Evolutionary conservation across 495 filamentous ascomycete species (phyloP), one percentile per base, ranked within the genome.

Genomic region (Neurospora sp.): DNA sequence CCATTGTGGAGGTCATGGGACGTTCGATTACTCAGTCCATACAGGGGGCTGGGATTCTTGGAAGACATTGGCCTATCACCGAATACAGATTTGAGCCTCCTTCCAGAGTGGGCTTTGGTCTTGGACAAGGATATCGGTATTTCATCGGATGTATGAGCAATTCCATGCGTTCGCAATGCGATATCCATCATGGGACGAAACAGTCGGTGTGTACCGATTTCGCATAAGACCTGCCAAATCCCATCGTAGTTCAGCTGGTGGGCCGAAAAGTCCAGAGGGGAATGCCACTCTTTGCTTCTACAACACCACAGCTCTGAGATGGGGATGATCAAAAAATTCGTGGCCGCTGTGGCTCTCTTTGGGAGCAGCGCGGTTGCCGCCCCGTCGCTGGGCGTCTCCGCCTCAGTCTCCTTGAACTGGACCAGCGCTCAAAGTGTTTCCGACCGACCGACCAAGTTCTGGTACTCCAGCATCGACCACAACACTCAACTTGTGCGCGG

Each of bases 401-500:
- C 28, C 6, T 62, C 54, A 1, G 54, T 34, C 54, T 17, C 54
- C 1, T 15, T 62, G 15, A 62, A 62, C 28, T 62, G 11, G 54
- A 62, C 54, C 28, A 34, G 8, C 28, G 13, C 15, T 34, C 54
- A 62, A 4, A 3, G 13, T 15, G 24, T 62, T 8, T 6, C 54
- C 17, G 15, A 74, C 13, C 69, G 69, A 72, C 75, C 75, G 31
- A 78, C 78, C 39, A 78, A 75, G 42, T 84, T 80, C 69, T 84
- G 78, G 78, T 79, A 79, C 37, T 39, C 81, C 37, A 82, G 81
- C 66, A 74, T 85, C 42, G 80, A 85, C 71, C 82, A 84, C 59
- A 79, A 74, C 11, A 71, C 43, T 4, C 75, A 69, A 8, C 5
- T 71, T 1, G 62, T 78, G 7, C 75, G 83, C 6, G 82, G 82